Evolutionary conservation across 2,329 filamentous ascomycete genomes (phyloP), one percentile per base, ranked within the genome.

Genomic region (Hypoxylon sp.): DNA sequence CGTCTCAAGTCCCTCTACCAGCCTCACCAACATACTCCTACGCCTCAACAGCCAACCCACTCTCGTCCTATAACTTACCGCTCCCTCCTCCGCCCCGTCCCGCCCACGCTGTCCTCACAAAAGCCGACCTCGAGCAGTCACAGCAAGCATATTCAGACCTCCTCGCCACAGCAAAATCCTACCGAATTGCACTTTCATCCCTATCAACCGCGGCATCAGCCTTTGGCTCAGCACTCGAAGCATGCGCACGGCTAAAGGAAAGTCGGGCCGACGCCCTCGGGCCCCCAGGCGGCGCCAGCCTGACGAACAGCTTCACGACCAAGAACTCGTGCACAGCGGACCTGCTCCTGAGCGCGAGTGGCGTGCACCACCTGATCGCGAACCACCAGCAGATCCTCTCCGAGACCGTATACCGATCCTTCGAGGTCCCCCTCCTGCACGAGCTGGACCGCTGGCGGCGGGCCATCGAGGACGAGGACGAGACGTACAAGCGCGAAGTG

Each of bases 361-460:
- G 90, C 37, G 84, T 91, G 44, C 90, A 92, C 76, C 88, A 91
- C 74, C 83, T 92, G 19, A 83, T 91, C 64, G 89, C 89, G 50
- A 92, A 91, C 79, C 90, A 92, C 81, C 88, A 91, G 77, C 88
- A 91, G 75, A 91, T 92, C 73, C 84, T 92, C 3, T 88, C 85
- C 70, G 90, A 92, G 79, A 91, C 88, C 0, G 88, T 92, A 8
- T 91, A 92, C 78, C 84, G 89, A 60, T 85, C 84, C 65, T 91
- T 92, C 76, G 90, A 92, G 78, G 88, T 91, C 39, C 90, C 90
- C 3, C 81, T 92, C 22, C 83, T 91, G n/a, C 88, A 91, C 79
- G 90, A 91, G 79, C 82, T 91, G 31, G 90, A 92, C 78, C 85
- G 85, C 70, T 92, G 89, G 88, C 84, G 85, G 59, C 83, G 83